Conservation (phyloP, 805 yeast genomes). For the Candida mattraensis region DNA sequence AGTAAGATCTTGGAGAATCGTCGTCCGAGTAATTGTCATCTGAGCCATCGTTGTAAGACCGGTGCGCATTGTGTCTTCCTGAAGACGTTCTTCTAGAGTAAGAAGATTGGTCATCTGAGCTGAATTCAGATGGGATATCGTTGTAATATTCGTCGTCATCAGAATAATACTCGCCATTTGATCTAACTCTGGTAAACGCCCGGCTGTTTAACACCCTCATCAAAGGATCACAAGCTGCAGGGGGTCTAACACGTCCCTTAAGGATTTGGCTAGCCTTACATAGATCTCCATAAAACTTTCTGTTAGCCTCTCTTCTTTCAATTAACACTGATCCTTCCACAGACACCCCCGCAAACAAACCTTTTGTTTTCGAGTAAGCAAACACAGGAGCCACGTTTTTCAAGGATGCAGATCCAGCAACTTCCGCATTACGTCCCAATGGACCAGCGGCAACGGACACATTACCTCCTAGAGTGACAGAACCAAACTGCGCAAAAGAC, state of each 20-base stretch:
- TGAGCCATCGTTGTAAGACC: slow-evolving; percentile 29
- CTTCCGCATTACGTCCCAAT: slow-evolving; percentile 95
- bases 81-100: slow-evolving; percentile 21
- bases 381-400: slow-evolving; percentile 88
- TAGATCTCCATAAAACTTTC: slow-evolving; percentile 87
- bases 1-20: slow-evolving; percentile 35
- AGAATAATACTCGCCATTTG: slow-evolving; percentile 48
- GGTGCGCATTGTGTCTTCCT: slow-evolving; percentile 12
- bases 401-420: slow-evolving; percentile 90
- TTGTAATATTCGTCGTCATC: slow-evolving; percentile 68
- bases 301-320: slow-evolving; percentile 96
- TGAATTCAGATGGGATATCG: slow-evolving; percentile 71
- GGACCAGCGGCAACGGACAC: slow-evolving; percentile 97
- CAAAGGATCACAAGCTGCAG: slow-evolving; percentile 85
- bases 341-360: slow-evolving; percentile 95
- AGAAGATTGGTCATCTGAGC: slow-evolving; percentile 52
- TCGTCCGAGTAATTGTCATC: slow-evolving; percentile 39
- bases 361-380: slow-evolving; percentile 93
- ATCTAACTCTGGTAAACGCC: slow-evolving; percentile 59
- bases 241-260: slow-evolving; percentile 87
- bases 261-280: slow-evolving; percentile 87
- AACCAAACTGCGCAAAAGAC: slow-evolving; percentile 90
- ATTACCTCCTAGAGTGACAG: slow-evolving; percentile 93
- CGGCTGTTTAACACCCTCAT: slow-evolving; percentile 83
- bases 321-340: slow-evolving; percentile 93